These are phyloP conservation scores for Botryotinia narcissicola DNA, from an alignment of 2,329 filamentous ascomycete species.

Conservation along the genomic window DNA sequence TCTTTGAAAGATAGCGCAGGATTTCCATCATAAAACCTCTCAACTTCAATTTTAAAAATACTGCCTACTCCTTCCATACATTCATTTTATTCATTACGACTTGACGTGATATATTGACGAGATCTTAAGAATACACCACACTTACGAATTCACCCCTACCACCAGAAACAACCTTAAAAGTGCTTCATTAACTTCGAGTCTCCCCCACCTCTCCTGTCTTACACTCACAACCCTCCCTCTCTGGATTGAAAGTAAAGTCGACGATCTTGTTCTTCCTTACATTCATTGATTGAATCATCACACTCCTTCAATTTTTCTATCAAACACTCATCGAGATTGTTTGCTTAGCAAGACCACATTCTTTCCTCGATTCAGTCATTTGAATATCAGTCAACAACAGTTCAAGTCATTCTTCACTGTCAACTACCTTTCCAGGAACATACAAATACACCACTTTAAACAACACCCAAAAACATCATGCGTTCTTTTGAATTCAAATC, in stretches of 20 bases:
- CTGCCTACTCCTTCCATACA: conserved; percentile 4
- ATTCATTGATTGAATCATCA: conserved; percentile 32
- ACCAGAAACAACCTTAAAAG: neutral
- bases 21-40: conserved; percentile 1
- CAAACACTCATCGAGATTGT: conserved; percentile 16
- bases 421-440: conserved; percentile 9
- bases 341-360: conserved; percentile 8
- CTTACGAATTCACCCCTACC: neutral
- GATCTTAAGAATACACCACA: neutral
- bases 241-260: conserved; percentile 3
- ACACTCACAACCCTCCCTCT: neutral
- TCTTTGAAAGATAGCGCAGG: conserved; percentile 27
- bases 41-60: neutral
- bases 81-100: conserved; percentile 12
- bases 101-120: conserved; percentile 7
- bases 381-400: conserved; percentile 4
- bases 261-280: conserved; percentile 15
- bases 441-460: neutral
- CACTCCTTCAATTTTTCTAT: conserved; percentile 15
- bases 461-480: conserved; percentile 26
- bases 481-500: conserved; percentile 31
- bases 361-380: conserved; percentile 16
- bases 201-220: neutral
- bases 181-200: neutral
- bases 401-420: conserved; percentile 12